Base-by-base conservation (phyloP, 2,329 filamentous ascomycete species). In the Colletotrichum tabaci region DNA sequence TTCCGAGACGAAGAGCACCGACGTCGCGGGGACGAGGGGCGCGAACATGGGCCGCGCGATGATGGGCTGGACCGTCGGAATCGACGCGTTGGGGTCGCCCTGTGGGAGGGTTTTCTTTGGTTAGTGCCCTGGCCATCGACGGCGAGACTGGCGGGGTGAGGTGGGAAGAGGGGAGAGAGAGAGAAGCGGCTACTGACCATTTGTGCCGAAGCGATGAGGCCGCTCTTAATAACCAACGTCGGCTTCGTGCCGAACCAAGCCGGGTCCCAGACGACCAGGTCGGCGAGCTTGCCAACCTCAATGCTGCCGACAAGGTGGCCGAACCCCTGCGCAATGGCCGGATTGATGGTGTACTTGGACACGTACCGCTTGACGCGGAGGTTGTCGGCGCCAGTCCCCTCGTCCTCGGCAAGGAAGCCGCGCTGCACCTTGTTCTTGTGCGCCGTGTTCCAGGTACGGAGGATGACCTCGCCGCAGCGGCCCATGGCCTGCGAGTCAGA, bases 401-500 rank as follows among this genome's bases (percentile, higher is more conserved):
- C 87, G 77, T 98, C 96, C 84, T 97, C 93, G 8, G 89, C 85
- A 38, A 98, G 83, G 1, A 82, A 79, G 0, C 96, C 96, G 10
- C 95, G 89, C 83, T 98, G 95, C 21, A 91, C 80, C 83, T 97
- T 98, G 81, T 98, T 98, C 89, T 98, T 98, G 84, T 98, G 94
- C 0, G 96, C 96, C 2, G 96, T 98, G 82, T 98, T 95, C 96
- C 96, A 98, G 0, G 96, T 98, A 15, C 96, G 90, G 30, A 97
- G 86, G 72, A 98, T 90, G 65, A 98, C 96, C 84, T 98, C 96
- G 74, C 96, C 96, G 79, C 94, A 97, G 61, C 96, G 93, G 67
- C 96, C 96, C 96, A 98, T 98, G 77, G 96, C 96, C 83, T 98
- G 96, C 0, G 93, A 96, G 83, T 98, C 96, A 0, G 92, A 95